A percentile compares a stretch with the other conserved stretches of the same genome.
Evolutionary conservation across 2,329 filamentous ascomycete species (phyloP).

Genomic region (Diaporthe caulivora): DNA sequence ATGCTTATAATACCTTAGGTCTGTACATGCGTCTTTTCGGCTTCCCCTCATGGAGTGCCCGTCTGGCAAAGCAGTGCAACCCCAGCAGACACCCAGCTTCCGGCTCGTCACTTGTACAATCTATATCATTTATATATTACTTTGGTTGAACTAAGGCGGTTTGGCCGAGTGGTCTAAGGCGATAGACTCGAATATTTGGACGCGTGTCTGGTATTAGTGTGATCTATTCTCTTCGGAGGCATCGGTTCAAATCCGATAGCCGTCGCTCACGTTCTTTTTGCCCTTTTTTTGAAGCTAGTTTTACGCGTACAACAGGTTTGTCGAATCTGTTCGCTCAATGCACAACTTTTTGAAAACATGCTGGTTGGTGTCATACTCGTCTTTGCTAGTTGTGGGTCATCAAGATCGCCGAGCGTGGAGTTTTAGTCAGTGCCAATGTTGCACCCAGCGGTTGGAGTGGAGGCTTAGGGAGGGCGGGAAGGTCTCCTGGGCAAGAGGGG

Average conservation of each 20-base stretch:
- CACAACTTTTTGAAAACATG: neutral
- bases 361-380: neutral
- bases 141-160: neutral
- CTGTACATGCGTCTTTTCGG: neutral
- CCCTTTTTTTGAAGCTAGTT: neutral
- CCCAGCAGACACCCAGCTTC: too few species aligned
- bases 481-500: neutral
- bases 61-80: too few species aligned
- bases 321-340: neutral
- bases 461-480: neutral
- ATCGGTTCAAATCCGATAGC: slow-evolving; percentile 36
- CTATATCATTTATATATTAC: too few species aligned
- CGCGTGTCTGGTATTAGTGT: neutral
- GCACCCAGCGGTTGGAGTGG: neutral
- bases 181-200: slow-evolving; percentile 33
- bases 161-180: slow-evolving; percentile 38
- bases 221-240: slow-evolving; percentile 39
- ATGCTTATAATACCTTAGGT: neutral
- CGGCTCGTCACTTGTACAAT: too few species aligned
- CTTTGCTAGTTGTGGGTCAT: neutral
- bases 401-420: neutral
- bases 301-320: neutral
- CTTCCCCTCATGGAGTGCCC: too few species aligned
- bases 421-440: neutral
- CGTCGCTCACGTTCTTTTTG: neutral